These are phyloP conservation scores for Ascochyta lentis DNA, from an alignment of 2,329 filamentous ascomycete genomes.

Conservation along the genomic window DNA sequence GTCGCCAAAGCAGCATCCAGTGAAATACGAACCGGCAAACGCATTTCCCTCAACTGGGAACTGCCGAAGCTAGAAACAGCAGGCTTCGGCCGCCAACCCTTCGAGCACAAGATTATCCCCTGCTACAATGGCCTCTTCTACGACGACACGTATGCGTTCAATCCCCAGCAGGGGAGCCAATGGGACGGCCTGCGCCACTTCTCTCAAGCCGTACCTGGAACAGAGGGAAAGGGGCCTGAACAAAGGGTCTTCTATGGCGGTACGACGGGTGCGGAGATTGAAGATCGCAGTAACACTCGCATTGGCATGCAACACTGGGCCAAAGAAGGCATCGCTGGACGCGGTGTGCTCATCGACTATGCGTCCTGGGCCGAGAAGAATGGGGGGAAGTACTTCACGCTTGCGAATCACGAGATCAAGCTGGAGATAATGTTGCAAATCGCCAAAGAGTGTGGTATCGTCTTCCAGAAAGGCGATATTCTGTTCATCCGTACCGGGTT, in stretches of 20 bases:
- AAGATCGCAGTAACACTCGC: conserved; percentile 21
- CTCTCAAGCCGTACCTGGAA: conserved; percentile 18
- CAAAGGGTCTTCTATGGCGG: conserved; percentile 30
- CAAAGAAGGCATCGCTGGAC: conserved; percentile 27
- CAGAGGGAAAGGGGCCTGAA: conserved; percentile 2
- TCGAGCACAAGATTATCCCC: conserved; percentile 57
- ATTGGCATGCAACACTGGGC: conserved; percentile 26
- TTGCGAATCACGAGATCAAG: conserved; percentile 17
- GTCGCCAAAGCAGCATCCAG: conserved; percentile 56
- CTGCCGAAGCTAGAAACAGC: conserved; percentile 61
- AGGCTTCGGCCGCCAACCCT: conserved; percentile 57
- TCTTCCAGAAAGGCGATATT: conserved; percentile 28
- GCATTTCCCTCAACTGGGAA: conserved; percentile 61
- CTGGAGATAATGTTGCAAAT: conserved; percentile 18
- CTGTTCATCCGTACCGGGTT: conserved; percentile 28
- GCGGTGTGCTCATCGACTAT: conserved; percentile 30
- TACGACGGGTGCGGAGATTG: conserved; percentile 26
- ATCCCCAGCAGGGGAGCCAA: too few relatives aligned
- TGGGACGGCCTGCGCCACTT: not conserved
- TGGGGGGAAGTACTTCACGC: conserved; percentile 19
- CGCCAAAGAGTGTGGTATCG: conserved; percentile 18
- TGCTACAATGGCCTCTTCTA: conserved; percentile 45
- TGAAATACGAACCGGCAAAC: conserved; percentile 58
- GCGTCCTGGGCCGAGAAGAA: conserved; percentile 24
- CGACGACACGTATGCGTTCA: not conserved